A percentile compares a stretch with the other conserved stretches of the same genome.
These are phyloP conservation scores for Zygoascus flipseniorum DNA, from an alignment of 805 yeast species.

Conservation along the genomic window DNA sequence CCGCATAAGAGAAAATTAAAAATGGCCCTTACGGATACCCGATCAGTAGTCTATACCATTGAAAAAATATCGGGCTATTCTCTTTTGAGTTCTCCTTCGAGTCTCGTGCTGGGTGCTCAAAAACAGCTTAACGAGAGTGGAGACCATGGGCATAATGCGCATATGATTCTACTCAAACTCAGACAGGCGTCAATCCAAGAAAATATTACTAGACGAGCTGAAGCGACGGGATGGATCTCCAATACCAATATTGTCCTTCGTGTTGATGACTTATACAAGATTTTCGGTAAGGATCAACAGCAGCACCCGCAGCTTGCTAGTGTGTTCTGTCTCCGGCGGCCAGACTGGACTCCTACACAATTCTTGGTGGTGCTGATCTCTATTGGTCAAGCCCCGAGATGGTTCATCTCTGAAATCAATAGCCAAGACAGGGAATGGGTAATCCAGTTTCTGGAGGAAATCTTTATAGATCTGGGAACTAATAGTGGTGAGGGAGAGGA, in stretches of 20 bases:
- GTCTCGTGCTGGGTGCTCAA: conserved; percentile 29
- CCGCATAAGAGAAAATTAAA: conserved; percentile 11
- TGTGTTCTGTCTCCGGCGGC: conserved; percentile 22
- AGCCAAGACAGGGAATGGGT: conserved; percentile 20
- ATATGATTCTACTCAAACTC: conserved; percentile 35
- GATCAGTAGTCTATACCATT: conserved; percentile 16
- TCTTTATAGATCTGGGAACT: conserved; percentile 13
- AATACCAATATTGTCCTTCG: conserved; percentile 45
- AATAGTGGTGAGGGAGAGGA: not conserved
- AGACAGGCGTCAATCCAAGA: conserved; percentile 41
- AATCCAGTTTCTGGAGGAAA: conserved; percentile 17
- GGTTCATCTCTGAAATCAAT: conserved; percentile 30
- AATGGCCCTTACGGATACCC: conserved; percentile 14
- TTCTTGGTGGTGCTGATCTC: conserved; percentile 28
- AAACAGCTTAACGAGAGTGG: conserved; percentile 23
- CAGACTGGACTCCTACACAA: conserved; percentile 35
- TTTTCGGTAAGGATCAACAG: not conserved
- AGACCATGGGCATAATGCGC: conserved; percentile 13
- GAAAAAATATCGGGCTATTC: conserved; percentile 19
- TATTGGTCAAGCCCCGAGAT: conserved; percentile 18
- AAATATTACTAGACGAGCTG: conserved; percentile 48
- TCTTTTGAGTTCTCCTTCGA: conserved; percentile 34
- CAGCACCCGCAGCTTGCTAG: not conserved
- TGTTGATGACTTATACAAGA: conserved; percentile 34
- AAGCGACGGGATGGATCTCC: conserved; percentile 63